Evolutionary conservation across 371 early-diverging fungal species (phyloP).

Genomic region (Syncephalis fuscata): DNA sequence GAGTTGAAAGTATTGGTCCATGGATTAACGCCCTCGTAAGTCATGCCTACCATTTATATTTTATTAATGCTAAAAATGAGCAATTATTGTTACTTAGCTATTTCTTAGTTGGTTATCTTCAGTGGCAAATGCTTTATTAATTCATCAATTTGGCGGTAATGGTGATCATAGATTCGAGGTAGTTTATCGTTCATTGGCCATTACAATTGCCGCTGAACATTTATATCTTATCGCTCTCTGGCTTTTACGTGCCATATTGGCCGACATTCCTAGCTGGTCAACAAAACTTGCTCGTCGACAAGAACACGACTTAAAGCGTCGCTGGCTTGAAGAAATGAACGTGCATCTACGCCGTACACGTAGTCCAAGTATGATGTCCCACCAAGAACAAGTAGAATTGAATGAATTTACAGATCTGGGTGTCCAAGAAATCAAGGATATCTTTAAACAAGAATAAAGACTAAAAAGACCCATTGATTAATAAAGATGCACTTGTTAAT

Average conservation of each 20-base stretch:
- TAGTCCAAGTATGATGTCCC: neutral
- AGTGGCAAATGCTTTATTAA: neutral
- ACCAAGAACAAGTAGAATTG: too few species aligned
- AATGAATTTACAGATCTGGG: too few species aligned
- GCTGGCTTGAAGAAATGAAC: slow-evolving; percentile 3
- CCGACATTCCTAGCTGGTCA: neutral
- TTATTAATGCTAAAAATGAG: too few species aligned
- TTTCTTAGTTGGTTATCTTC: neutral
- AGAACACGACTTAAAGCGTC: slow-evolving; percentile 6
- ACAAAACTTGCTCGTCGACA: neutral
- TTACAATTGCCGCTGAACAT: neutral
- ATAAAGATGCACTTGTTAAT: too few species aligned
- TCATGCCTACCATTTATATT: slow-evolving; percentile 9
- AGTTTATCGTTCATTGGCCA: neutral
- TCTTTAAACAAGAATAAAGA: slow-evolving; percentile 2
- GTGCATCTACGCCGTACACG: slow-evolving; percentile 5
- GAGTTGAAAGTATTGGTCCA: slow-evolving; percentile 75
- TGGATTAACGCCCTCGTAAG: slow-evolving; percentile 59
- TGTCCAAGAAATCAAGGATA: neutral
- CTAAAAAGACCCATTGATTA: too few species aligned
- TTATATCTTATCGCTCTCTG: neutral
- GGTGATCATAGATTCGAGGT: neutral
- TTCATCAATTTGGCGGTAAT: neutral
- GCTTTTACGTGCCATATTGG: neutral
- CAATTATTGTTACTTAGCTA: too few species aligned